A percentile compares a stretch with the other conserved stretches of the same genome.
phyloP scores from a whole-genome alignment of 495 filamentous ascomycete genomes.

The Hypoxylon fragiforme region DNA sequence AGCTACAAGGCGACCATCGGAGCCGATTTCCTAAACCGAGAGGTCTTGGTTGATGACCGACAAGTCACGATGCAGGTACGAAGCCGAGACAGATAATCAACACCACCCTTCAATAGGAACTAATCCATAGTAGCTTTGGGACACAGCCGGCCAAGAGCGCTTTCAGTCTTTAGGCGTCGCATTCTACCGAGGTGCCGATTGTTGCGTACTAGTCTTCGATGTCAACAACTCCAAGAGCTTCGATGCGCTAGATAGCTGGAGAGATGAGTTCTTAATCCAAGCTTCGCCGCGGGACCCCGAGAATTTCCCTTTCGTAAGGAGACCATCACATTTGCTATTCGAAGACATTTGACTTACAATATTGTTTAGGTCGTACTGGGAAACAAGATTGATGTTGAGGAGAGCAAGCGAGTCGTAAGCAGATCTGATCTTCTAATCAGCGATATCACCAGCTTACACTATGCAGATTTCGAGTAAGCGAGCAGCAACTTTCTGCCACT shows the following conservation, averaged over 20 bases:
- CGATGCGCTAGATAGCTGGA: slow-evolving; percentile 96
- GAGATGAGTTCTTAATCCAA: slow-evolving; percentile 98
- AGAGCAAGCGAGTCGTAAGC: slow-evolving; percentile 87
- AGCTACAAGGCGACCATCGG: slow-evolving; percentile 99
- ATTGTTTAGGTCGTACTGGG: slow-evolving; percentile 62
- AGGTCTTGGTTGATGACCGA: slow-evolving; percentile 95
- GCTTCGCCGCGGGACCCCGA: slow-evolving; percentile 95
- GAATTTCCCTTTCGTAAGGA: slow-evolving; percentile 92
- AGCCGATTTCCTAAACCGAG: slow-evolving; percentile 97
- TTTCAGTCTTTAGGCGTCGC: slow-evolving; percentile 98
- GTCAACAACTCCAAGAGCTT: slow-evolving; percentile 99
- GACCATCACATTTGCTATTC: not conserved
- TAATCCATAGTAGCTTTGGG: slow-evolving; percentile 75
- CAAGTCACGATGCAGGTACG: slow-evolving; percentile 97
- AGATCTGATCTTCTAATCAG: not conserved
- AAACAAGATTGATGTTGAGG: slow-evolving; percentile 99
- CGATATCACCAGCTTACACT: slow-evolving; percentile 11
- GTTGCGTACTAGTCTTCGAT: slow-evolving; percentile 97
- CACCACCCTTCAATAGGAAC: not conserved
- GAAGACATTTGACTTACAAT: slow-evolving; percentile 9
- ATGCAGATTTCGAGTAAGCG: slow-evolving; percentile 84
- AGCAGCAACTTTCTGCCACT: slow-evolving; percentile 96
- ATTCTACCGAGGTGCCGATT: slow-evolving; percentile 98
- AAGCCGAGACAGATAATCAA: too few species aligned
- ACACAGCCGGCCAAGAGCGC: slow-evolving; percentile 95